Conservation (phyloP, 257 asterid species). For the Solanum sejunctum region DNA sequence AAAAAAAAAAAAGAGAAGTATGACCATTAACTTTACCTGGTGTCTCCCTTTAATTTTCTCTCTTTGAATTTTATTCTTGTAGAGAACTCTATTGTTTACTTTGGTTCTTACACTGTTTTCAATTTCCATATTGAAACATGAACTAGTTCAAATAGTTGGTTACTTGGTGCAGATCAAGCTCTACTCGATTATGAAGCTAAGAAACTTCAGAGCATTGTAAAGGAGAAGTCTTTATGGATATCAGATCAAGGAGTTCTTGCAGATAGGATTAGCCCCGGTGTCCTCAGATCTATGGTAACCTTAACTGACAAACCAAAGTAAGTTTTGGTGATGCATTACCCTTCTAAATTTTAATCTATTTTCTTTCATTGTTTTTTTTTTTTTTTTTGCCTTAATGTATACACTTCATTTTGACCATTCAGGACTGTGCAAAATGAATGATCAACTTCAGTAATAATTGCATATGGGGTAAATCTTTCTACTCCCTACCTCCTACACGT, state of each 20-base stretch:
- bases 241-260: conserved; percentile 72
- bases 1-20: too few relatives aligned
- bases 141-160: background rate
- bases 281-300: conserved; percentile 71
- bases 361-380: background rate
- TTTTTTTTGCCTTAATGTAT: background rate
- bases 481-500: background rate
- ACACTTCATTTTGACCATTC: background rate
- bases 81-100: background rate
- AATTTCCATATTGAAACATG: background rate
- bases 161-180: conserved; percentile 50
- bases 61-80: background rate
- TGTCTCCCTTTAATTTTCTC: background rate
- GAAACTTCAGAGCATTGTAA: conserved; percentile 76
- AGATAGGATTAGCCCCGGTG: conserved; percentile 73
- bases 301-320: conserved; percentile 59
- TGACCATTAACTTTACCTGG: background rate
- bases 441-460: conserved; percentile 2
- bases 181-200: conserved; percentile 64
- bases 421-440: conserved; percentile 24
- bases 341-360: background rate
- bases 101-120: background rate
- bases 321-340: conserved; percentile 1
- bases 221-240: conserved; percentile 63
- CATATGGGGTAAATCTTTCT: background rate